Percentiles rank a stretch among this genome's conserved stretches.
Evolutionary conservation across 148 eudicot species (phyloP).

Genomic region (Rhododendron williamsianum): DNA sequence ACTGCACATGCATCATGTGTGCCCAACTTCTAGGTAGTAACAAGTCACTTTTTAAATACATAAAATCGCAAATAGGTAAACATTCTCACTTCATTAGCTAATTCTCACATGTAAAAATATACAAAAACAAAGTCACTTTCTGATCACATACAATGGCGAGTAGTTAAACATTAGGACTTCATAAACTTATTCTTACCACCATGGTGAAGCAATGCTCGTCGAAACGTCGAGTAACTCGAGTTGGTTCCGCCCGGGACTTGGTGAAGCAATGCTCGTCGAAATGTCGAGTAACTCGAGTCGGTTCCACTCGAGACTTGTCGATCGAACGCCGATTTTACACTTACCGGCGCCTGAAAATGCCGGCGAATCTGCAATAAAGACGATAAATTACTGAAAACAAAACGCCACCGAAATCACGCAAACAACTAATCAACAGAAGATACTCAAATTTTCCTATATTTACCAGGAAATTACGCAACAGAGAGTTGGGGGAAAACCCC

Average conservation of each 20-base stretch:
- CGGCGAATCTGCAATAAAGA: constrained; percentile 8
- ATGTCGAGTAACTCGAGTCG: not conserved
- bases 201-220: not conserved
- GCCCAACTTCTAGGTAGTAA: not conserved
- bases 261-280: constrained; percentile 7
- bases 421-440: not conserved
- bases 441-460: not conserved
- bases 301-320: not conserved
- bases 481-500: constrained; percentile 19
- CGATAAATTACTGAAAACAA: constrained; percentile 10
- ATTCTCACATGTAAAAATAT: constrained; percentile 10
- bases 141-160: not conserved
- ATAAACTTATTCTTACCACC: no score
- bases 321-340: not conserved
- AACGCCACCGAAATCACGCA: not conserved
- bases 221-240: constrained; percentile 3
- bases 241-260: not conserved
- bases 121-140: not conserved
- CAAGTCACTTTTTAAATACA: not conserved
- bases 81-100: not conserved
- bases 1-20: not conserved
- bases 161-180: not conserved
- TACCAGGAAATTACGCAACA: constrained; percentile 27
- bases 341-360: not conserved
- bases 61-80: no score